Evolutionary conservation across 331 rosid genomes (phyloP).

Genomic region (Pyracantha coccinea): DNA sequence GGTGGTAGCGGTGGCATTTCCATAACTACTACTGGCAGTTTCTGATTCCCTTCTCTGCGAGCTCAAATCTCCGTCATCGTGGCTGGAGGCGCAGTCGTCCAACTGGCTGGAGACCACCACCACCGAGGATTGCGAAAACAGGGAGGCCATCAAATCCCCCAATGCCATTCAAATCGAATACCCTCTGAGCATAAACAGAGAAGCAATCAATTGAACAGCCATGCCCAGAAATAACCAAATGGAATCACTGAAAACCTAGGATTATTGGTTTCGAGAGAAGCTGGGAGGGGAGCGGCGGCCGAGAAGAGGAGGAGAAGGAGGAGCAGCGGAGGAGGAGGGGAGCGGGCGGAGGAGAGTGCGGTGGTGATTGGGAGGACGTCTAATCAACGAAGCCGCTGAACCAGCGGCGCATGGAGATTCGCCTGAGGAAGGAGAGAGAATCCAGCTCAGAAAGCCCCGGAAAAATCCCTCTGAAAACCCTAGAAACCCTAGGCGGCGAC

Average conservation of each 20-base stretch:
- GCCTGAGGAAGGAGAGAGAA: constrained; percentile 44
- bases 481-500: constrained; percentile 36
- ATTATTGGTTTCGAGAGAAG: constrained; percentile 4
- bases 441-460: constrained; percentile 50
- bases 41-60: constrained; percentile 53
- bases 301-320: background rate
- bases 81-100: constrained; percentile 35
- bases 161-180: constrained; percentile 96
- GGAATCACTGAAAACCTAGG: background rate
- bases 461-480: constrained; percentile 16
- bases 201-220: constrained; percentile 33
- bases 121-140: constrained; percentile 78
- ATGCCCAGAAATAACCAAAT: background rate
- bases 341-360: background rate
- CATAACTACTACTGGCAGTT: constrained; percentile 45
- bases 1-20: constrained; percentile 40
- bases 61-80: constrained; percentile 39
- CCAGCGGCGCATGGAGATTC: constrained; percentile 77
- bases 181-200: constrained; percentile 18
- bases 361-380: background rate
- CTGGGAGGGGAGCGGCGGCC: background rate
- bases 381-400: constrained; percentile 77
- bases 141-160: constrained; percentile 95
- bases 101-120: constrained; percentile 53
- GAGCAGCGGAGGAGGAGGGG: background rate